Evolutionary conservation across 805 yeast species (phyloP).

Genomic region (Tetrapisispora nanseiensis): DNA sequence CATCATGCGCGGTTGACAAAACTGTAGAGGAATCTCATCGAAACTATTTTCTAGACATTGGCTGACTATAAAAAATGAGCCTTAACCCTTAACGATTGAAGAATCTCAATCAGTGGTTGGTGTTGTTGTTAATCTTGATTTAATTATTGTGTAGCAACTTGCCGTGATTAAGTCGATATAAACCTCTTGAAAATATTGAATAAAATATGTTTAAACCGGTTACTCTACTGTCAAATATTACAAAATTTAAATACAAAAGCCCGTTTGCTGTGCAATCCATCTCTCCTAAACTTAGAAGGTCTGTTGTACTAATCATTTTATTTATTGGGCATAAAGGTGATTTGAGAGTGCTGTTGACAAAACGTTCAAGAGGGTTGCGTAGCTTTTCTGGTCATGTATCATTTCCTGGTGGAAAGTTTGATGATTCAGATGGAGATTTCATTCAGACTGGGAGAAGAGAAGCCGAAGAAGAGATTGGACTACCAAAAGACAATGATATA

Average conservation of each 20-base stretch:
- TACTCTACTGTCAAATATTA: background rate
- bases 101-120: no score
- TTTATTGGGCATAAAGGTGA: conserved; percentile 69
- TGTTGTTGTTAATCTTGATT: no score
- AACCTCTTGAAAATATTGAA: no score
- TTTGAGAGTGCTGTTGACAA: conserved; percentile 67
- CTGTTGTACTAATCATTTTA: conserved; percentile 69
- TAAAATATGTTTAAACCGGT: conserved; percentile 1
- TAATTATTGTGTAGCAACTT: no score
- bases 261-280: conserved; percentile 31
- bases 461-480: conserved; percentile 79
- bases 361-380: conserved; percentile 57
- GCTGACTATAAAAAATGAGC: no score
- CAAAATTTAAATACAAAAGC: background rate
- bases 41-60: no score
- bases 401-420: conserved; percentile 91
- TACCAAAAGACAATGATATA: conserved; percentile 39
- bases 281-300: conserved; percentile 69
- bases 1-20: no score
- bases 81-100: no score
- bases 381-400: conserved; percentile 86
- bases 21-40: no score
- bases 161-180: no score
- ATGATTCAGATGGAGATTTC: conserved; percentile 51
- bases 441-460: conserved; percentile 75